Conservation (phyloP, 441 rosid genomes). For the Corymbia calophylla region DNA sequence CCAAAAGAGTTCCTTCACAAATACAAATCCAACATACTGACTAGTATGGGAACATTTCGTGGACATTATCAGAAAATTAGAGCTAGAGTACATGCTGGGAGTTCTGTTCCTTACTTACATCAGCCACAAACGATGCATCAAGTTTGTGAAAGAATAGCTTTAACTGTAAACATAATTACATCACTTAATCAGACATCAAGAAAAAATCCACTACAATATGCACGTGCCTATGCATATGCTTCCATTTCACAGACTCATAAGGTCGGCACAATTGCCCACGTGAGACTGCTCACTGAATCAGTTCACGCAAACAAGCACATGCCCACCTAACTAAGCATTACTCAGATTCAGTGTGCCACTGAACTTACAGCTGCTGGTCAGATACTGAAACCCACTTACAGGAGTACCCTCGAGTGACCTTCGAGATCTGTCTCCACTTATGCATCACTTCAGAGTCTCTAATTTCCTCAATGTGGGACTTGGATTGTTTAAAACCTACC, state of each 20-base stretch:
- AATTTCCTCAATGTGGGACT: background rate
- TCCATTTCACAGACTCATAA: background rate
- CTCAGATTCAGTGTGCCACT: background rate
- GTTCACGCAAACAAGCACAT: background rate
- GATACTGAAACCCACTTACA: background rate
- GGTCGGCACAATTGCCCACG: background rate
- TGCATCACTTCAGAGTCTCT: background rate
- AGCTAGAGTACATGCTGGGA: background rate
- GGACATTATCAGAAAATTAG: background rate
- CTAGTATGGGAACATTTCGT: background rate
- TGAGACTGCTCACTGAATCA: background rate
- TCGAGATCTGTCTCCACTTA: background rate
- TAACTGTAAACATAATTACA: background rate
- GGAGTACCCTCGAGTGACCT: background rate
- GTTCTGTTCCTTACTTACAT: background rate
- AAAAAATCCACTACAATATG: background rate
- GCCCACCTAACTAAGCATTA: background rate
- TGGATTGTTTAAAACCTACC: background rate
- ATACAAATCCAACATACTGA: background rate
- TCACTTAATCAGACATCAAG: background rate
- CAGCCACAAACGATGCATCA: background rate
- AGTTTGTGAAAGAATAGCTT: background rate
- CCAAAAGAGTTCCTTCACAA: background rate
- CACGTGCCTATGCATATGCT: background rate
- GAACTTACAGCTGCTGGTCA: background rate